Evolutionary conservation across 148 eudicot genomes (phyloP), one percentile per base, ranked within the genome.

Genomic region (Dianthus caryophyllus): DNA sequence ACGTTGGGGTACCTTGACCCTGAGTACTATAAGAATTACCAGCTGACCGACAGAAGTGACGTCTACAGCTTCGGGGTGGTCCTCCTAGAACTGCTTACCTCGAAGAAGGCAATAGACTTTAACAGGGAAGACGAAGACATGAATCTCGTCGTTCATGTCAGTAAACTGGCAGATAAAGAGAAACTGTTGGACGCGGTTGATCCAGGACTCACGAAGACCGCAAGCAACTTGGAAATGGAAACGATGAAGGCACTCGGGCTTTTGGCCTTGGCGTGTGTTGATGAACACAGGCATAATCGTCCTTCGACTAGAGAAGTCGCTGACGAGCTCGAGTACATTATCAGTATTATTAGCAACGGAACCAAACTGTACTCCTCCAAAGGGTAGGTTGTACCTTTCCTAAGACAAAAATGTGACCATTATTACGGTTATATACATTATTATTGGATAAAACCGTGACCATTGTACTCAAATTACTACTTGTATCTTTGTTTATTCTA

Each of bases 31-130:
- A 63, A 79, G 2, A 85, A 85, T 73, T 75, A 75, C 52, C 87
- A 81, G 21, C 14, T 85, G 48, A 84, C 91, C 0, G 84, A 75
- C 22, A 76, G 71, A 72, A 84, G 88, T 17, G 88, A 84, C 53
- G 88, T 87, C 38, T 87, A 87, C 47, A 87, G 91, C 72, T 84
- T 82, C 48, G 88, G 91, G 22, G 88, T 86, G 6, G 86, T 86
- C 7, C 67, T 85, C 8, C 51, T 85, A 64, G 86, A 85, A 77
- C 70, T 83, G 0, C 60, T 85, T 75, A 79, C 83, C 25, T 77
- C 84, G 1, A 77, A 77, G 60, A 86, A 73, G 54, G 84, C 87
- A 0, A 79, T 86, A 22, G 90, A 83, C 61, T 83, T 86, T 61
- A 83, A 77, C 41, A 73, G 87, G 72, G 85, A 83, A 30, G 83